phyloP scores from a whole-genome alignment of 257 asterid genomes.

The Cinchona pubescens region DNA sequence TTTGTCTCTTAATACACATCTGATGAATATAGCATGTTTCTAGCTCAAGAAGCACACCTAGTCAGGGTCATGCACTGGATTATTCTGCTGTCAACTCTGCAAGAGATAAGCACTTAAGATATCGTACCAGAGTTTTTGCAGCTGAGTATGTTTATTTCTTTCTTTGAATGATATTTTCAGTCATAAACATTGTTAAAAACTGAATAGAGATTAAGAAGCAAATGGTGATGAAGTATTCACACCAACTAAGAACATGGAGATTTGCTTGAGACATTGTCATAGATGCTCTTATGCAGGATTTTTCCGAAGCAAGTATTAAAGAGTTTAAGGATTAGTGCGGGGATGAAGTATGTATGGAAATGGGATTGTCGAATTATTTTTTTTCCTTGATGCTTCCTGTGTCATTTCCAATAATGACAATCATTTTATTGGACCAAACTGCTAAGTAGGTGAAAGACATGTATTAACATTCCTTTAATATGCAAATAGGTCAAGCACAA shows the following conservation, averaged over 20 bases:
- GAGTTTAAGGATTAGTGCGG: neutral
- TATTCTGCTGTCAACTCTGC: conserved; percentile 48
- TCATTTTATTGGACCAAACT: neutral
- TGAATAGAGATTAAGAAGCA: conserved; percentile 2
- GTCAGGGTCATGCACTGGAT: conserved; percentile 38
- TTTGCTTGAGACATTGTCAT: neutral
- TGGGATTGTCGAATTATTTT: neutral
- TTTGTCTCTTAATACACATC: too few relatives aligned
- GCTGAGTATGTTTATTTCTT: conserved; percentile 71
- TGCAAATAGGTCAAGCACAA: neutral
- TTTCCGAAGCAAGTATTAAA: neutral
- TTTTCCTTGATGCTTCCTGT: neutral
- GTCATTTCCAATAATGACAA: neutral
- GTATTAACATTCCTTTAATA: neutral
- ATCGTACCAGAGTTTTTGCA: conserved; percentile 94
- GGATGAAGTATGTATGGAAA: neutral
- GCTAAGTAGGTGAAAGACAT: neutral
- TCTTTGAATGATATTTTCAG: neutral
- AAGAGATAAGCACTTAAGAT: conserved; percentile 93
- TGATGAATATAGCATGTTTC: too few relatives aligned
- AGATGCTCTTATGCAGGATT: neutral
- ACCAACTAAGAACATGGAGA: neutral
- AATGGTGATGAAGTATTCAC: neutral
- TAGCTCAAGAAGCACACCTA: conserved; percentile 41
- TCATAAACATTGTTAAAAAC: neutral